These are phyloP conservation scores for Tuber magnatum DNA, from an alignment of 495 filamentous ascomycete species.

Conservation along the genomic window DNA sequence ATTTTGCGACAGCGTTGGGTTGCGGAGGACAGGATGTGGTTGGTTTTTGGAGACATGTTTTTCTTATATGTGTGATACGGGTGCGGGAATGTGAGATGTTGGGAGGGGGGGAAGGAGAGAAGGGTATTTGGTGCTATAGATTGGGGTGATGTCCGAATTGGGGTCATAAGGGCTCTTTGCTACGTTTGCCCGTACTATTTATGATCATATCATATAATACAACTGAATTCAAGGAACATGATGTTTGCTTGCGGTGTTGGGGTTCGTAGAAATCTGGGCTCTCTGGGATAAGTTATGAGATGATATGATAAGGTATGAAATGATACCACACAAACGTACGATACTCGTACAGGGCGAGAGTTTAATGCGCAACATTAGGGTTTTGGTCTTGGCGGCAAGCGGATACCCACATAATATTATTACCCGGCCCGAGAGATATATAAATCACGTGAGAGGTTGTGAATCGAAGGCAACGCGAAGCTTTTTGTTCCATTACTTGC, in stretches of 20 bases:
- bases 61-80: not conserved
- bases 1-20: constrained; percentile 3
- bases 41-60: not conserved
- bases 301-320: too few species aligned
- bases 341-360: too few species aligned
- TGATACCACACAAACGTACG: not conserved
- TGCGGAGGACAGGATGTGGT: not conserved
- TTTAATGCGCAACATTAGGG: too few species aligned
- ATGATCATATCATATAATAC: not conserved
- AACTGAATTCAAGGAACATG: not conserved
- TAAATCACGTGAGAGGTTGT: not conserved
- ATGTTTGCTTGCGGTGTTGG: not conserved
- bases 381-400: not conserved
- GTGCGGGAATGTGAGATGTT: not conserved
- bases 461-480: not conserved
- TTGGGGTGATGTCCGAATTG: not conserved
- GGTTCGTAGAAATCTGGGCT: not conserved
- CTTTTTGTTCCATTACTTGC: not conserved
- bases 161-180: not conserved
- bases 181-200: not conserved
- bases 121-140: not conserved
- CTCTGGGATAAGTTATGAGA: not conserved
- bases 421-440: not conserved
- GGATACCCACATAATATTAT: too few species aligned
- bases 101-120: not conserved